These are phyloP conservation scores for Cyclostephanos tholiformis DNA, from an alignment of 108 stramenopile genomes.

Conservation along the genomic window DNA sequence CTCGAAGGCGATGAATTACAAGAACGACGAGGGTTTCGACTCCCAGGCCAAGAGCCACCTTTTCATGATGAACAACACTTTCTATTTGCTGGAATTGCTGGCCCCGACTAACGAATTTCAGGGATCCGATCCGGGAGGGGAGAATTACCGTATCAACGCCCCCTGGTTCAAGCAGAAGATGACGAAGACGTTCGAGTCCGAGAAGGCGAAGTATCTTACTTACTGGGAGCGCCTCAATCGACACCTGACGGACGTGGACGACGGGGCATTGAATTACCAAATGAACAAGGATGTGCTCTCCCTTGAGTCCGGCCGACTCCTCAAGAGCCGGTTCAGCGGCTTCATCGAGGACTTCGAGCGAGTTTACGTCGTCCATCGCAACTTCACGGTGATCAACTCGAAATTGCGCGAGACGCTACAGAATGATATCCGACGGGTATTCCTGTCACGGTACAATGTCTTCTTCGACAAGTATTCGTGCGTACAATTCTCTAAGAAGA, in stretches of 20 bases:
- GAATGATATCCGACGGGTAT: constrained; percentile 62
- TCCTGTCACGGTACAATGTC: constrained; percentile 68
- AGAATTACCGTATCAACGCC: constrained; percentile 64
- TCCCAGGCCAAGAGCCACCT: constrained; percentile 62
- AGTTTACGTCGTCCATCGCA: constrained; percentile 67
- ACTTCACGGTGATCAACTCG: constrained; percentile 71
- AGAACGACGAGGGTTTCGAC: constrained; percentile 51
- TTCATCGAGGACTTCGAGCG: constrained; percentile 85
- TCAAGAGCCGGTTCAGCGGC: constrained; percentile 83
- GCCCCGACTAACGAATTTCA: constrained; percentile 50
- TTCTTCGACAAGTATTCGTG: constrained; percentile 81
- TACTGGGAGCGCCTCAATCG: constrained; percentile 77
- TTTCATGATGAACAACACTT: constrained; percentile 90
- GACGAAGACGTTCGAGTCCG: constrained; percentile 70
- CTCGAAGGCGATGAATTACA: constrained; percentile 78
- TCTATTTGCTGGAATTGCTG: constrained; percentile 73
- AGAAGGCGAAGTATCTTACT: constrained; percentile 74
- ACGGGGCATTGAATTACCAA: constrained; percentile 70
- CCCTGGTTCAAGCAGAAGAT: constrained; percentile 83
- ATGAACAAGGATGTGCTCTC: constrained; percentile 68
- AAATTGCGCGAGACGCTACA: constrained; percentile 67
- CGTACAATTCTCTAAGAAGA: constrained; percentile 87
- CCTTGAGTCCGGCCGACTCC: constrained; percentile 76
- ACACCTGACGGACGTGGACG: constrained; percentile 73
- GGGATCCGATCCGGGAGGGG: constrained; percentile 20